phyloP scores from a whole-genome alignment of 805 yeast species.

The Saccharomycopsis capsularis region DNA sequence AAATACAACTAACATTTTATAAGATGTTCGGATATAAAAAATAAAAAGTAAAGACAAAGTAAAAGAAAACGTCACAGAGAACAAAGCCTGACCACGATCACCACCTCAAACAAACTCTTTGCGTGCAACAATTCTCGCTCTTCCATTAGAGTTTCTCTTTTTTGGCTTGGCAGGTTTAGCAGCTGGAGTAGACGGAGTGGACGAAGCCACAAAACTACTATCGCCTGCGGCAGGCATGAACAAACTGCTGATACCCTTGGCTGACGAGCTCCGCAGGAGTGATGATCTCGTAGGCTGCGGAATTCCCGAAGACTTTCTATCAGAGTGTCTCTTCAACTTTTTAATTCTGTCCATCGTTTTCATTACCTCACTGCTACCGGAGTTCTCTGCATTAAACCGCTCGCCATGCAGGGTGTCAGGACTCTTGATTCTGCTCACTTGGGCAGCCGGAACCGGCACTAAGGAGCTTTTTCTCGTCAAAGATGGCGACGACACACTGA shows the following conservation, averaged over 20 bases:
- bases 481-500: slow-evolving; percentile 1
- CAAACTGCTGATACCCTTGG: neutral
- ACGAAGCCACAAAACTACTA: neutral
- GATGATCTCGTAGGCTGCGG: slow-evolving; percentile 13
- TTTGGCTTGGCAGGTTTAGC: neutral
- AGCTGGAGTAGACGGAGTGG: neutral
- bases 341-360: slow-evolving; percentile 16
- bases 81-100: neutral
- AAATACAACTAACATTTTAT: too few relatives aligned
- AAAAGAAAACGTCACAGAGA: too few relatives aligned
- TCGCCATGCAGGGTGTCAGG: slow-evolving; percentile 12
- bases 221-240: neutral
- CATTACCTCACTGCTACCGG: neutral
- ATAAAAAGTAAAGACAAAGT: too few relatives aligned
- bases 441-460: slow-evolving; percentile 13
- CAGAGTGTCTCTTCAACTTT: slow-evolving; percentile 9
- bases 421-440: slow-evolving; percentile 9
- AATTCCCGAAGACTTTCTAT: slow-evolving; percentile 8
- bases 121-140: slow-evolving; percentile 18
- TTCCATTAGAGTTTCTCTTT: slow-evolving; percentile 5
- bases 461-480: slow-evolving; percentile 9
- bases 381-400: neutral
- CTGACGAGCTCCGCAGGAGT: slow-evolving; percentile 1
- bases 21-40: too few relatives aligned
- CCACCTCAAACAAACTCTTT: slow-evolving; percentile 14